phyloP scores from a whole-genome alignment of 257 asterid genomes.

The Solanum habrochaites region DNA sequence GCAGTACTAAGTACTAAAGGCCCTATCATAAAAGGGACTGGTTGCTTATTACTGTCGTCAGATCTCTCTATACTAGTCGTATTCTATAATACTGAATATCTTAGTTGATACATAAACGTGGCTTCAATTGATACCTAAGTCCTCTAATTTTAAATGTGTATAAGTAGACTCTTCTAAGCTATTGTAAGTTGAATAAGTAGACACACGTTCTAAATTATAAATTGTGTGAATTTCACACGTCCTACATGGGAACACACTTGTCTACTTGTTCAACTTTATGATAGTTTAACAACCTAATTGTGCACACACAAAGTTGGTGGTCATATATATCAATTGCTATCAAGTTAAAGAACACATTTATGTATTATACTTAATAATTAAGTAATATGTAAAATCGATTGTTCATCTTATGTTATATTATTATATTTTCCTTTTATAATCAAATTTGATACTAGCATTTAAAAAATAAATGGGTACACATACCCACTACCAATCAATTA shows the following conservation, averaged over 20 bases:
- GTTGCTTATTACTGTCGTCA: background rate
- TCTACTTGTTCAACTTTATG: background rate
- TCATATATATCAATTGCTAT: too few species aligned
- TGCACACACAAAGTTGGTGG: too few species aligned
- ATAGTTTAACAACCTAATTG: background rate
- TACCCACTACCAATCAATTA: constrained; percentile 18
- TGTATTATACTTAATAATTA: background rate
- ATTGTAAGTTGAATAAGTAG: background rate
- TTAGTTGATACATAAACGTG: too few species aligned
- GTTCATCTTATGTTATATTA: background rate
- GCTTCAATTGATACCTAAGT: accelerated
- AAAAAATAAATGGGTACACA: constrained; percentile 23
- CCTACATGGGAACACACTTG: background rate
- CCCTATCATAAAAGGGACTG: background rate
- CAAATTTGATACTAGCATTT: background rate
- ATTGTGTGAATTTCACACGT: background rate
- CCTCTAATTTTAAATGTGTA: too few species aligned
- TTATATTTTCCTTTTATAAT: background rate
- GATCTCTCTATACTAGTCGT: background rate
- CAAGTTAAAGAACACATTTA: too few species aligned
- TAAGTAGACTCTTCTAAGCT: too few species aligned
- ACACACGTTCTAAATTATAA: too few species aligned
- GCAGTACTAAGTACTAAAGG: background rate
- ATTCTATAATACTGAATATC: background rate
- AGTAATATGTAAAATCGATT: background rate